Evolutionary conservation across 371 early-diverging fungal genomes (phyloP).

Genomic region (Blakeslea trispora): DNA sequence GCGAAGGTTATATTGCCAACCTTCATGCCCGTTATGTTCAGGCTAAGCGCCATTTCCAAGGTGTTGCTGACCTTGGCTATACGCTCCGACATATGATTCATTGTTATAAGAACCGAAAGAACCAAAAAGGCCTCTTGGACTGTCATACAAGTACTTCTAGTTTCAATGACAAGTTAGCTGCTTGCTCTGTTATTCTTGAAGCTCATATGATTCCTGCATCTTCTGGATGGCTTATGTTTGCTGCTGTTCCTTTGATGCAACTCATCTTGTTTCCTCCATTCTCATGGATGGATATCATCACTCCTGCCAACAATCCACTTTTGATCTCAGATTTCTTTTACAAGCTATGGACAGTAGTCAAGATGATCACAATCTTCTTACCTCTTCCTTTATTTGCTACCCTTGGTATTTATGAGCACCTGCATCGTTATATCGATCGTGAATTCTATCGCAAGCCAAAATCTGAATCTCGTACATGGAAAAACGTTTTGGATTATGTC

Average conservation of each 20-base stretch:
- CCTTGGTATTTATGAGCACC: slow-evolving; percentile 51
- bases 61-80: slow-evolving; percentile 61
- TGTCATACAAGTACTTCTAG: slow-evolving; percentile 18
- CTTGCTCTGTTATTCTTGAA: slow-evolving; percentile 50
- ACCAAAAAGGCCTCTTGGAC: slow-evolving; percentile 24
- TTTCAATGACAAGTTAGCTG: slow-evolving; percentile 44
- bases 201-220: slow-evolving; percentile 61
- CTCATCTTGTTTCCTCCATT: slow-evolving; percentile 51
- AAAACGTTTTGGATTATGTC: slow-evolving; percentile 47
- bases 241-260: slow-evolving; percentile 59
- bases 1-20: slow-evolving; percentile 54
- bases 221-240: slow-evolving; percentile 66
- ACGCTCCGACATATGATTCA: slow-evolving; percentile 33
- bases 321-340: slow-evolving; percentile 50
- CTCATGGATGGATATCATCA: slow-evolving; percentile 37
- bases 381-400: slow-evolving; percentile 57
- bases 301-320: slow-evolving; percentile 50
- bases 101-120: slow-evolving; percentile 24
- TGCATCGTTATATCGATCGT: slow-evolving; percentile 50
- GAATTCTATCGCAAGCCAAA: slow-evolving; percentile 48
- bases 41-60: slow-evolving; percentile 70
- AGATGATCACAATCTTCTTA: slow-evolving; percentile 50
- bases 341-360: slow-evolving; percentile 51
- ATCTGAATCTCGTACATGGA: slow-evolving; percentile 50
- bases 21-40: slow-evolving; percentile 69